phyloP scores from a whole-genome alignment of 2,329 filamentous ascomycete species.

The Nemania abortiva region DNA sequence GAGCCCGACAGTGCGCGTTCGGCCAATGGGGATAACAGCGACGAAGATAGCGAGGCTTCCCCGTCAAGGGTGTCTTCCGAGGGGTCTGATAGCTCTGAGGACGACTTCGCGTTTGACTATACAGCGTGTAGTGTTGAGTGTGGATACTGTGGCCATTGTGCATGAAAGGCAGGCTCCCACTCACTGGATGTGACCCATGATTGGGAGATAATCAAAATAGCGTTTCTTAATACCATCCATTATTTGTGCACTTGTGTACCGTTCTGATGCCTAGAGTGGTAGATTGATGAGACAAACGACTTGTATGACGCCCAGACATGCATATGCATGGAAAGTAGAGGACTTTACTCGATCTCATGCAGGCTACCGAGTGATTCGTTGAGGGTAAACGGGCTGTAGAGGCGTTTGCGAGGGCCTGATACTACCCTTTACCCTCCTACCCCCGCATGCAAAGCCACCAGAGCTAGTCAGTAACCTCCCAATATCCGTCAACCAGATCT shows the following conservation, averaged over 20 bases:
- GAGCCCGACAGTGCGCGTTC: conserved; percentile 9
- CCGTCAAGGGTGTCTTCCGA: conserved; percentile 28
- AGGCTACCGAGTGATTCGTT: background rate
- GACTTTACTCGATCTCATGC: background rate
- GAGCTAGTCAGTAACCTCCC: background rate
- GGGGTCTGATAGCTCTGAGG: conserved; percentile 13
- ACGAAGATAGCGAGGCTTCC: conserved; percentile 36
- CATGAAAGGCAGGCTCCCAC: conserved; percentile 4
- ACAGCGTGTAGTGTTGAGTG: conserved; percentile 40
- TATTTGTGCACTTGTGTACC: background rate
- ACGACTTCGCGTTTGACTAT: conserved; percentile 38
- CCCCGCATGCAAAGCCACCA: conserved; percentile 1
- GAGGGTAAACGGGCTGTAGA: background rate
- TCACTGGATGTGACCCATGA: background rate
- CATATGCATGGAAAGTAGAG: conserved; percentile 9
- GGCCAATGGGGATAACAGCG: conserved; percentile 26
- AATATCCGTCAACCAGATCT: background rate
- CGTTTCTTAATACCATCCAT: background rate
- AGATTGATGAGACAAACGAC: background rate
- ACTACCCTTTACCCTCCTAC: background rate
- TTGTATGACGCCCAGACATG: background rate
- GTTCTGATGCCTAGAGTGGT: background rate
- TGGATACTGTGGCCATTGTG: conserved; percentile 46
- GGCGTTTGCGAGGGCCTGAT: background rate
- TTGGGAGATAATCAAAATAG: background rate